Evolutionary conservation across 345 rosid species (phyloP).

Genomic region (Salix brachista): DNA sequence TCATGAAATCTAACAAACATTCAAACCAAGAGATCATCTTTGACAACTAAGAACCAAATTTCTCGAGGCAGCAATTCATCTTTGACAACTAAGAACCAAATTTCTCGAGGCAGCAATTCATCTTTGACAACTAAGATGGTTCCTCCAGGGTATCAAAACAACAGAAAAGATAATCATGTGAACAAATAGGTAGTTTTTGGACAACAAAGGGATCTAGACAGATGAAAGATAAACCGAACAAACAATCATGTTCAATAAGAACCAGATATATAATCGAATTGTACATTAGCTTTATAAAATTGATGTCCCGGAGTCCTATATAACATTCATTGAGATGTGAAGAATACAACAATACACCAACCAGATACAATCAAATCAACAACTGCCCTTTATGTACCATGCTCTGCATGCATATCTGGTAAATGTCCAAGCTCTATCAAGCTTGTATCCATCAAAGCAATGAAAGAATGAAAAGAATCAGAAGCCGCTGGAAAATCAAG

Average conservation of each 20-base stretch:
- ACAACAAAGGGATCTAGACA: no score
- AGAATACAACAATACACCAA: conserved; percentile 10
- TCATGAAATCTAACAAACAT: no score
- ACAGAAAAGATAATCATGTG: no score
- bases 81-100: no score
- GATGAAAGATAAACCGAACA: background rate
- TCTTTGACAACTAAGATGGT: no score
- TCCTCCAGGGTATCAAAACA: no score
- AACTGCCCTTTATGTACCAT: conserved; percentile 7
- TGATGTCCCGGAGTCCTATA: background rate
- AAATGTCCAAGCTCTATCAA: conserved; percentile 11
- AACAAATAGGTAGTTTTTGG: no score
- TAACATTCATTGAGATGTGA: background rate
- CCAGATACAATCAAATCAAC: background rate
- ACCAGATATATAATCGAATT: conserved; percentile 10
- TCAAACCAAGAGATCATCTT: no score
- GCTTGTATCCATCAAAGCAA: conserved; percentile 13
- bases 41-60: no score
- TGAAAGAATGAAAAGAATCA: conserved; percentile 36
- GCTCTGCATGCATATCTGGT: conserved; percentile 9
- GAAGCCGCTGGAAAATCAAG: conserved; percentile 13
- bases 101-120: no score
- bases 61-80: no score
- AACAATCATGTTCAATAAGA: conserved; percentile 4
- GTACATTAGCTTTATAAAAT: conserved; percentile 13